These are phyloP conservation scores for Chlorokybus atmophyticus DNA, from an alignment of 139 green algal species.

Conservation along the genomic window DNA sequence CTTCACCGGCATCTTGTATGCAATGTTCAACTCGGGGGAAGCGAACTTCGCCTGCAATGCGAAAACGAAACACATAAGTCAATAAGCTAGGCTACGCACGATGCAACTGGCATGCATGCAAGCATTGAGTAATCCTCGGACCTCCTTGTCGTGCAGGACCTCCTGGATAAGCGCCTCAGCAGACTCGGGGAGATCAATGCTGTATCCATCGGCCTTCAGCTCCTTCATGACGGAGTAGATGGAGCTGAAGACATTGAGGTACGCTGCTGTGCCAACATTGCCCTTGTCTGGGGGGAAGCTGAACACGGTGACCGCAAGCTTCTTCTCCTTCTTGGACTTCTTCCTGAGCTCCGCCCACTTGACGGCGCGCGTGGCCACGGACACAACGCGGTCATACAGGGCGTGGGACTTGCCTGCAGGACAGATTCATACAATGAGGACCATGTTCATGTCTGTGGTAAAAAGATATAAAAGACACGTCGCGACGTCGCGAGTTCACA, in stretches of 20 bases:
- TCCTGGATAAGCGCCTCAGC: slow-evolving; percentile 74
- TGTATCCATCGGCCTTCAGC: slow-evolving; percentile 76
- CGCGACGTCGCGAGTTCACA: too few species aligned
- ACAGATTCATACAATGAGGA: background rate
- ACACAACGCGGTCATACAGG: slow-evolving; percentile 84
- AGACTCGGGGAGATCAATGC: slow-evolving; percentile 63
- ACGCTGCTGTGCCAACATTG: slow-evolving; percentile 96
- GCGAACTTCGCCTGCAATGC: slow-evolving; percentile 94
- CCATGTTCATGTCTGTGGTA: too few species aligned
- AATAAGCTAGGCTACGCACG: too few species aligned
- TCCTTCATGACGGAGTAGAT: slow-evolving; percentile 83
- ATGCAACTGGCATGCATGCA: too few species aligned
- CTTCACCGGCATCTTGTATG: slow-evolving; percentile 53
- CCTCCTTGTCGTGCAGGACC: slow-evolving; percentile 72
- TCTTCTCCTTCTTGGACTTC: slow-evolving; percentile 85
- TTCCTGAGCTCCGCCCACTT: slow-evolving; percentile 86
- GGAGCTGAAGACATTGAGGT: slow-evolving; percentile 98
- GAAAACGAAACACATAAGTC: too few species aligned
- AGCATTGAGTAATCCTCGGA: too few species aligned
- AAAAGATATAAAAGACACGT: background rate
- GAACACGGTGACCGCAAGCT: slow-evolving; percentile 95
- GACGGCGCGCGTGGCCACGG: slow-evolving; percentile 70
- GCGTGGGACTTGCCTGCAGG: slow-evolving; percentile 81
- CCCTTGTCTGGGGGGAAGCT: slow-evolving; percentile 98
- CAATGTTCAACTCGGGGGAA: slow-evolving; percentile 87